Evolutionary conservation across 2,329 filamentous ascomycete genomes (phyloP), one percentile per base, ranked within the genome.

Genomic region (Tolypocladium nubicola): DNA sequence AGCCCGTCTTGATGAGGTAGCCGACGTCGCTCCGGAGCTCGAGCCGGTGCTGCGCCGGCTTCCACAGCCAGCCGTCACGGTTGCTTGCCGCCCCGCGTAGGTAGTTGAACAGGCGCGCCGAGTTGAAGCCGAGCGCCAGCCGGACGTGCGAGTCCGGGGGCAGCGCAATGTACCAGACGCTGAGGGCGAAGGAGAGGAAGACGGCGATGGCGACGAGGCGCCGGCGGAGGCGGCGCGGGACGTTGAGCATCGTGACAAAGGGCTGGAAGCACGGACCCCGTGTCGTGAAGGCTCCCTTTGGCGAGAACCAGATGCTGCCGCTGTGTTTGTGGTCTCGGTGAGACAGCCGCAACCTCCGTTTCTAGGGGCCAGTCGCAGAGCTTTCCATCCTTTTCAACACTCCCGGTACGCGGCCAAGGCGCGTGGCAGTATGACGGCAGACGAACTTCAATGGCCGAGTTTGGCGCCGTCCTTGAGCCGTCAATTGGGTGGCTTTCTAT

Each of bases 1-100:
- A 82, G 37, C 80, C 80, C 5, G 79, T 82, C 68, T 83, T 83
- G 61, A 83, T 68, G 54, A 83, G 73, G 60, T 79, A 71, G 38
- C 75, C 77, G 9, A 81, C 73, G 56, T 82, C 79, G 41, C 69
- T 68, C 55, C 68, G 67, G 40, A 77, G 66, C 57, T 79, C 71
- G 57, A 81, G 67, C 4, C 75, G 71, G 56, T 75, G 73, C n/a
- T 60, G 61, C n/a, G 71, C 70, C 54, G 68, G 61, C 61, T 66
- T 61, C 61, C 68, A 70, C 21, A 80, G 67, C 72, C 76, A 78
- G 37, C 72, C 71, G 57, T 79, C 76, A 63, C 66, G 66, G 37
- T 68, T 62, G 16, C 64, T 61, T 40, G 64, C 57, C 9, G 66
- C 61, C 30, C 62, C 62, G 35, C 66, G 67, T 19, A 75, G 57